Conservation (phyloP, 2,329 filamentous ascomycete species). For the Sporothrix dimorphospora region DNA sequence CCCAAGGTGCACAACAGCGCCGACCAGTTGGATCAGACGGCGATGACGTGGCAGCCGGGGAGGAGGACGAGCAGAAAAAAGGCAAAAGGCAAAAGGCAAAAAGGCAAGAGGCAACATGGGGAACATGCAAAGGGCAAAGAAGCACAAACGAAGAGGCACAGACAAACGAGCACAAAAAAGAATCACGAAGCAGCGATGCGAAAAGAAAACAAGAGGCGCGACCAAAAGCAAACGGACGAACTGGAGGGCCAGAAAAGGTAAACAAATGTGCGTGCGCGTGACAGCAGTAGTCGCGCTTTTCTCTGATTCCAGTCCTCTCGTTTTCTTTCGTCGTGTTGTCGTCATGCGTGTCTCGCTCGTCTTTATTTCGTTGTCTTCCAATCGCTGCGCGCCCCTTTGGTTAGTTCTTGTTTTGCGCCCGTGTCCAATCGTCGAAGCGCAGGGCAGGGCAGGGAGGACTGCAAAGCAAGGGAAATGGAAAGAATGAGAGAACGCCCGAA, state of each 20-base stretch:
- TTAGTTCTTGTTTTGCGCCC: neutral
- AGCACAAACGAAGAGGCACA: neutral
- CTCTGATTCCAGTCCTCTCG: neutral
- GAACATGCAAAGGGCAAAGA: neutral
- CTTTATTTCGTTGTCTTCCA: neutral
- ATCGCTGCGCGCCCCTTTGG: conserved; percentile 3
- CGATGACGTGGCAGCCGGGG: conserved; percentile 24
- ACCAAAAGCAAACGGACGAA: conserved; percentile 3
- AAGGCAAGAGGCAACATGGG: neutral
- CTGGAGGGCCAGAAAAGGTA: conserved; percentile 11
- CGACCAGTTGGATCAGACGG: conserved; percentile 15
- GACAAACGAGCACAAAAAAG: neutral
- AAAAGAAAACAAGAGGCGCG: neutral
- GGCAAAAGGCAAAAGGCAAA: neutral
- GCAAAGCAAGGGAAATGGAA: conserved; percentile 10
- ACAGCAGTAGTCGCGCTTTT: neutral
- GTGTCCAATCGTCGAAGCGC: neutral
- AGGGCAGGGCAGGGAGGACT: neutral
- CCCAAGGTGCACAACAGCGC: conserved; percentile 4
- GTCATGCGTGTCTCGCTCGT: conserved; percentile 5
- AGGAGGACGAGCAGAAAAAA: neutral
- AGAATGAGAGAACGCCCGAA: neutral
- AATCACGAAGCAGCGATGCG: neutral
- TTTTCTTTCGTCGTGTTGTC: neutral
- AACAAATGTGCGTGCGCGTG: conserved; percentile 6